Percentiles rank a stretch among this genome's conserved stretches.
Evolutionary conservation across 2,329 filamentous ascomycete species (phyloP).

Genomic region (Chaetoscypha palmicola): DNA sequence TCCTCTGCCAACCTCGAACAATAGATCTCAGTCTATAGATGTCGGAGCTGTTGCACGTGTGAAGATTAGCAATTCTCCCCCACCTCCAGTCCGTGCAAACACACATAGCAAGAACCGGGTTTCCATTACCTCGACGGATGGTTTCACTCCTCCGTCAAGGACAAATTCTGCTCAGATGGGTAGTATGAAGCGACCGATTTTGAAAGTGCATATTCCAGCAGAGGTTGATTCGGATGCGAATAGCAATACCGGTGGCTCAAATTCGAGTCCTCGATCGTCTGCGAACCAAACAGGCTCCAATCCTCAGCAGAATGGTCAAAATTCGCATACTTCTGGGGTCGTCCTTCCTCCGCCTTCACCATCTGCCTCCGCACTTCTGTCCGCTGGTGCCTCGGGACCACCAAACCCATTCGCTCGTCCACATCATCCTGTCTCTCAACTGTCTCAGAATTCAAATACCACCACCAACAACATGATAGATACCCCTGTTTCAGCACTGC

Average conservation of each 20-base stretch:
- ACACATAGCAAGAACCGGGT: conserved; percentile 39
- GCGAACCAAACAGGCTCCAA: conserved; percentile 22
- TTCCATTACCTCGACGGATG: conserved; percentile 58
- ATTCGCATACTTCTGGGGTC: conserved; percentile 57
- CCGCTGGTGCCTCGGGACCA: conserved; percentile 84
- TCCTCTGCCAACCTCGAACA: conserved; percentile 33
- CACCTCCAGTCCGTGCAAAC: conserved; percentile 41
- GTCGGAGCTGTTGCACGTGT: conserved; percentile 48
- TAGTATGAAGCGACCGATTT: conserved; percentile 66
- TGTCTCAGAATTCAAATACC: conserved; percentile 27
- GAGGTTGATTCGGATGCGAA: conserved; percentile 77
- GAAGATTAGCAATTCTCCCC: conserved; percentile 47
- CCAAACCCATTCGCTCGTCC: conserved; percentile 94
- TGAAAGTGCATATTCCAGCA: conserved; percentile 94
- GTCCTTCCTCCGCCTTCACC: conserved; percentile 91
- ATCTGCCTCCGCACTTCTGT: conserved; percentile 69
- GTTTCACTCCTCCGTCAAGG: conserved; percentile 64
- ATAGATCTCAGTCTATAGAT: conserved; percentile 59
- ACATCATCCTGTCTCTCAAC: conserved; percentile 58
- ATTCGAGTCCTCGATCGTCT: conserved; percentile 37
- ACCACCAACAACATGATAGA: conserved; percentile 48
- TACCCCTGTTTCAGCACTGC: conserved; percentile 89
- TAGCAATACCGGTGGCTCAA: conserved; percentile 63
- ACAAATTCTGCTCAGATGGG: conserved; percentile 67
- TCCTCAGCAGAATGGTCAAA: conserved; percentile 27